phyloP scores from a whole-genome alignment of 257 asterid genomes.

The Petunia secreta region DNA sequence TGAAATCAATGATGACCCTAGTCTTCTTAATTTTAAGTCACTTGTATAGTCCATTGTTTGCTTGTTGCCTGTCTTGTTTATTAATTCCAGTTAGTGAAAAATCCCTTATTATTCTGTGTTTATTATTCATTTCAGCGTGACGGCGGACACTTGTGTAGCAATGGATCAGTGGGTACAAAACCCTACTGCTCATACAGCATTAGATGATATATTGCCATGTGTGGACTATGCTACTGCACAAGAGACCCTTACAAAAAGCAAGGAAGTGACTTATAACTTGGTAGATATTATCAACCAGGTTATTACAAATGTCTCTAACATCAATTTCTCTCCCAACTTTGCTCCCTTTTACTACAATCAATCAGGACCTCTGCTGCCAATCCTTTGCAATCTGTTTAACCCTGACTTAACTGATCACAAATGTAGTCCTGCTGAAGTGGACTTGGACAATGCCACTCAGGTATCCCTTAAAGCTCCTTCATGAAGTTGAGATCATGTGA shows the following conservation, averaged over 20 bases:
- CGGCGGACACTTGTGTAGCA: slow-evolving; percentile 47
- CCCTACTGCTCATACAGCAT: slow-evolving; percentile 43
- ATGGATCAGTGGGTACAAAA: slow-evolving; percentile 48
- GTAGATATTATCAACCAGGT: slow-evolving; percentile 33
- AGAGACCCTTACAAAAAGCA: slow-evolving; percentile 35
- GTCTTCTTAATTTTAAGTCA: neutral
- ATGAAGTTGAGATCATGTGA: slow-evolving; percentile 3
- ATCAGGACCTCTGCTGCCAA: slow-evolving; percentile 44
- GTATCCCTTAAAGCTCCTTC: slow-evolving; percentile 22
- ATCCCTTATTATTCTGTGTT: neutral
- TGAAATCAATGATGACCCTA: neutral
- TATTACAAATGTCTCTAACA: slow-evolving; percentile 42
- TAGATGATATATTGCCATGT: slow-evolving; percentile 42
- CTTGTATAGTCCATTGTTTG: neutral
- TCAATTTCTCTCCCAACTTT: slow-evolving; percentile 35
- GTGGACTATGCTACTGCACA: slow-evolving; percentile 35
- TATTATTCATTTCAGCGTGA: slow-evolving; percentile 30
- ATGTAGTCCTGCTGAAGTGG: slow-evolving; percentile 36
- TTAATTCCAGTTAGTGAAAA: neutral
- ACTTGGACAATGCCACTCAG: slow-evolving; percentile 40
- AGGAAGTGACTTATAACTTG: slow-evolving; percentile 33
- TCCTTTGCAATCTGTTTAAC: slow-evolving; percentile 44
- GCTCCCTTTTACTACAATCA: slow-evolving; percentile 42
- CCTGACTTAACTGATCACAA: slow-evolving; percentile 29
- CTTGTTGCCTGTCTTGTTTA: neutral